These are phyloP conservation scores for Cryptococcus floricola DNA, from an alignment of 1,284 basidiomycete species.

Conservation along the genomic window DNA sequence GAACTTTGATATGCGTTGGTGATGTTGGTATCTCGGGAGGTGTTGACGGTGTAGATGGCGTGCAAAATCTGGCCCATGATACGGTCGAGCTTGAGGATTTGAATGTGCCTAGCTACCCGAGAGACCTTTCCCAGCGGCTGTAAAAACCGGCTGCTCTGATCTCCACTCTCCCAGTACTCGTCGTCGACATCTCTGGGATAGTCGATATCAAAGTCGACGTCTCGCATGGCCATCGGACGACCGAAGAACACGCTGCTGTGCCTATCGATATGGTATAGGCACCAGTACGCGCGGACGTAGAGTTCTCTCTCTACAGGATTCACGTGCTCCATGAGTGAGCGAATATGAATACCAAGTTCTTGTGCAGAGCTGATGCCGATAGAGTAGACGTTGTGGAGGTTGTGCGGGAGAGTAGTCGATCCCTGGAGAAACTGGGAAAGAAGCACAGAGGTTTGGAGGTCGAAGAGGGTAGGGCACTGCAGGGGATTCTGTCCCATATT, in stretches of 20 bases:
- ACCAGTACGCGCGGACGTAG: slow-evolving; percentile 79
- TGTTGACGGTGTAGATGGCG: slow-evolving; percentile 70
- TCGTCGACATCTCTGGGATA: slow-evolving; percentile 79
- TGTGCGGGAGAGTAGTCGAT: slow-evolving; percentile 60
- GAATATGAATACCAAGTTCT: slow-evolving; percentile 47
- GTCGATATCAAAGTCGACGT: slow-evolving; percentile 77
- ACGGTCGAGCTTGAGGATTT: slow-evolving; percentile 64
- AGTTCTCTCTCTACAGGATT: slow-evolving; percentile 58
- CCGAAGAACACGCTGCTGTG: slow-evolving; percentile 68
- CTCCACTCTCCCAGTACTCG: slow-evolving; percentile 64
- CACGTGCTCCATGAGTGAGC: slow-evolving; percentile 32
- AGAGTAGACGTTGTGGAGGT: slow-evolving; percentile 67
- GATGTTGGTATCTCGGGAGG: slow-evolving; percentile 54
- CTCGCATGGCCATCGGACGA: slow-evolving; percentile 73
- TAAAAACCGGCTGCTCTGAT: slow-evolving; percentile 52
- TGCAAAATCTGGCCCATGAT: slow-evolving; percentile 68
- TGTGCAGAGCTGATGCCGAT: slow-evolving; percentile 63
- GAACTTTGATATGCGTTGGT: slow-evolving; percentile 64
- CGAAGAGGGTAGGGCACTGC: slow-evolving; percentile 61
- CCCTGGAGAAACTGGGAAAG: slow-evolving; percentile 53
- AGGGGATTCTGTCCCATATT: slow-evolving; percentile 56
- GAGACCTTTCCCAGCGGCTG: slow-evolving; percentile 58
- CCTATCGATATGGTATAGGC: slow-evolving; percentile 51
- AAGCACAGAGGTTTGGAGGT: slow-evolving; percentile 62
- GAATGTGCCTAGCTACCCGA: slow-evolving; percentile 61